Base-by-base conservation (phyloP, 768 basidiomycete species). In the Pleurotus citrinopileatus region DNA sequence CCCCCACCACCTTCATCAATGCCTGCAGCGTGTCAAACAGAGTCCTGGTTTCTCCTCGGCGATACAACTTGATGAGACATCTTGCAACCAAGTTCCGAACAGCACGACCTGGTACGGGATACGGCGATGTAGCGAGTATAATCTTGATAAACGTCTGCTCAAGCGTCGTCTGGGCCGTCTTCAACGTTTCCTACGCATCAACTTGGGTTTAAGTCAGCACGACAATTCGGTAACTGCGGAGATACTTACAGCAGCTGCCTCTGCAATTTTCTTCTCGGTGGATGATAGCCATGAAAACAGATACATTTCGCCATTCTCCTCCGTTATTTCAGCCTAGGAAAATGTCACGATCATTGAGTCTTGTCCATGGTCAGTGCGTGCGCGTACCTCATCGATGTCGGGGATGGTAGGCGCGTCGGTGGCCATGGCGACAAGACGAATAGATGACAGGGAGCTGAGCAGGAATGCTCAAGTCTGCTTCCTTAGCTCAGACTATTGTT, bases 31-130 rank as follows among this genome's bases (percentile, higher is more conserved):
- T 89, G 63, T 99, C 96, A 60, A 94, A 98, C 53, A 98, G 69
- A 1, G 86, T 83, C 67, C 85, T 81, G 0, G 88, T 87, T 65
- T 98, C 95, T 60, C 89, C 91, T 15, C 85, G 81, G 28, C 76
- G 79, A 70, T 94, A 94, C 13, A 96, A 59, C 19, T 74, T 66
- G 38, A 91, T 68, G 42, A 98, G 70, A 62, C 92, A 94, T 75
- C 90, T 75, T 7, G 89, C 83, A 43, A 89, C 81, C 3, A 92
- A 74, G 55, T 88, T 86, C 36, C 96, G 82, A 38, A 94, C 71
- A 2, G 92, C 91, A 8, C 94, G 86, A 40, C 96, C 96, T 1
- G 96, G 95, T 25, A 79, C 68, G n/a, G 94, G 91, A 60, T 85
- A 88, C 9, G 77, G 77, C 5, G 83, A 74, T 0, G 82, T 73